Evolutionary conservation across 140 eudicot genomes (phyloP), one percentile per base, ranked within the genome.

Genomic region (Ambrosia hybrid): DNA sequence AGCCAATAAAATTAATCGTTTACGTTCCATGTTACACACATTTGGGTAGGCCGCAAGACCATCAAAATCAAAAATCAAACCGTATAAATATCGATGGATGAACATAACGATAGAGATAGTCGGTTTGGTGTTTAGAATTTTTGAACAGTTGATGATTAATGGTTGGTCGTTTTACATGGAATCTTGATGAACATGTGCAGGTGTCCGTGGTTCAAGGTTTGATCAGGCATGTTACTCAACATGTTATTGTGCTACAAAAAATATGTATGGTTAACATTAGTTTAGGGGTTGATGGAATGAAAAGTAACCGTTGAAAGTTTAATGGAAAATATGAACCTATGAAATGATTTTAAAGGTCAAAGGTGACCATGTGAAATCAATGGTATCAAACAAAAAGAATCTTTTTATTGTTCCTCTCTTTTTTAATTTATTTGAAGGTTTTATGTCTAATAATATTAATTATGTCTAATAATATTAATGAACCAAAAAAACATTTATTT

Each of bases 161-260:
- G 57, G 26, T n/a, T 52, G 57, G 57, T 52, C 9, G 57, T 52
- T 51, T 52, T 4, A 30, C 9, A 59, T 59, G 65, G 65, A 59
- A 59, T 59, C 65, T 10, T 59, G 41, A 59, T 59, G 65, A 30
- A 59, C 65, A 58, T 30, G 65, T 59, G 65, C 6, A 12, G 6
- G 61, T 59, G 65, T 59, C 65, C 65, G 65, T 59, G 39, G 65
- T 26, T 58, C 6, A 58, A 58, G 65, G 65, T 30, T 59, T 30
- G 15, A 30, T 30, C 34, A 10, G 39, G 41, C 65, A 59, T 59
- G 65, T 59, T 59, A 59, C 16, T 57, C 12, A 16, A 57, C 62
- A 57, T 53, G 59, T n/a, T 56, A 7, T 16, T 2, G 11, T 56
- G 9, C 12, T 15, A 57, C 62, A 15, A 56, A 51, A 30, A 30